phyloP scores from a whole-genome alignment of 1,284 basidiomycete species.

The Tilletia indica region DNA sequence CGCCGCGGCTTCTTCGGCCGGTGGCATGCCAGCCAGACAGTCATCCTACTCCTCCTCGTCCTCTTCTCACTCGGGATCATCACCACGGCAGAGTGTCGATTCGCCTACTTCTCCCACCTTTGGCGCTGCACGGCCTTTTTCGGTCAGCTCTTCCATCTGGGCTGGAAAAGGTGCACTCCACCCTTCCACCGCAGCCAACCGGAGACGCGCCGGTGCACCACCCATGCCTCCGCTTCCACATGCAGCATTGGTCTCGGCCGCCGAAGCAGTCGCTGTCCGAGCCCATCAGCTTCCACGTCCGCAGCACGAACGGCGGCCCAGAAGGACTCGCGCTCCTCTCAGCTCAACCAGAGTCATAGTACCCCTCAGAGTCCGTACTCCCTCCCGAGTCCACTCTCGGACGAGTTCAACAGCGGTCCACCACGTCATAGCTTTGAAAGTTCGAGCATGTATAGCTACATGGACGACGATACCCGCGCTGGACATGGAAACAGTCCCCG shows the following conservation, averaged over 20 bases:
- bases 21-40: neutral
- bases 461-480: constrained; percentile 14
- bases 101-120: neutral
- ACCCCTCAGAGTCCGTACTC: constrained; percentile 9
- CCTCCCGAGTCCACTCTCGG: constrained; percentile 10
- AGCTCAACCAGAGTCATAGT: neutral
- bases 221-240: constrained; percentile 11
- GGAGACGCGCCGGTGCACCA: neutral
- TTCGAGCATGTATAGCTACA: constrained; percentile 14
- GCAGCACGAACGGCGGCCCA: neutral
- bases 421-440: constrained; percentile 10
- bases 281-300: neutral
- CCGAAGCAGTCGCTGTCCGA: neutral
- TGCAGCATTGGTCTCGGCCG: neutral
- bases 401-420: neutral
- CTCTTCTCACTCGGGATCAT: neutral
- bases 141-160: constrained; percentile 11
- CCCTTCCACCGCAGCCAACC: constrained; percentile 7
- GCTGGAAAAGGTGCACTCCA: constrained; percentile 11
- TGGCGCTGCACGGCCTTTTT: constrained; percentile 12
- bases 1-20: neutral
- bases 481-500: neutral
- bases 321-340: neutral
- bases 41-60: constrained; percentile 16
- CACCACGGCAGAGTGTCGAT: neutral